phyloP scores from a whole-genome alignment of 352 stramenopile genomes.

The Blastocystis sp. region DNA sequence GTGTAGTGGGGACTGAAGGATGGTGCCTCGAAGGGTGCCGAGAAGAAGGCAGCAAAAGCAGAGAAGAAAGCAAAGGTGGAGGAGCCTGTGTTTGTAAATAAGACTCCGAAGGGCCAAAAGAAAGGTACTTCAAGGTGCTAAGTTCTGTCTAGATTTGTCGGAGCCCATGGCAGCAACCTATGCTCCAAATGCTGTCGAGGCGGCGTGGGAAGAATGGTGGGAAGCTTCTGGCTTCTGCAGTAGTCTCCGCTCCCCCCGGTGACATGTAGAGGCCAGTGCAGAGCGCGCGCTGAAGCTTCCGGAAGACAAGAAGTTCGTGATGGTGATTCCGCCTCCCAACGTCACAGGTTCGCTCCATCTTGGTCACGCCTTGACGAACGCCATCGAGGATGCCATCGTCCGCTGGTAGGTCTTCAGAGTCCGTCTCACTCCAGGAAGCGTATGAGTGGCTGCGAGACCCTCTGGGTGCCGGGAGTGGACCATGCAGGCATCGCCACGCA shows the following conservation, averaged over 20 bases:
- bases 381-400: slow-evolving; percentile 92
- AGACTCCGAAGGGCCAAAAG: slow-evolving; percentile 85
- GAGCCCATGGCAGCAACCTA: slow-evolving; percentile 85
- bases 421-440: slow-evolving; percentile 77
- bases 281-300: slow-evolving; percentile 74
- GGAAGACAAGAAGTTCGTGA: slow-evolving; percentile 88
- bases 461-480: slow-evolving; percentile 91
- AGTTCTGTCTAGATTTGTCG: slow-evolving; percentile 69
- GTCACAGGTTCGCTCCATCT: slow-evolving; percentile 94
- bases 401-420: slow-evolving; percentile 63
- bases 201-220: slow-evolving; percentile 97
- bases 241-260: not conserved
- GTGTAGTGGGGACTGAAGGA: slow-evolving; percentile 65
- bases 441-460: slow-evolving; percentile 91
- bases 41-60: slow-evolving; percentile 74
- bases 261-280: slow-evolving; percentile 72
- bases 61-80: slow-evolving; percentile 66
- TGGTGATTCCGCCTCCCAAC: slow-evolving; percentile 96
- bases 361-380: slow-evolving; percentile 89
- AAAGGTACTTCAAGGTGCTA: slow-evolving; percentile 69
- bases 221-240: slow-evolving; percentile 88
- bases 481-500: slow-evolving; percentile 98
- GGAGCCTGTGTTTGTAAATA: slow-evolving; percentile 79
- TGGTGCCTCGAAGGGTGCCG: slow-evolving; percentile 76
- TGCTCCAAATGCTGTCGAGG: slow-evolving; percentile 89